A percentile compares a stretch with the other conserved stretches of the same genome.
Conservation (phyloP, 2,329 filamentous ascomycete genomes). For the Ceratocystis cacaofunesta region DNA sequence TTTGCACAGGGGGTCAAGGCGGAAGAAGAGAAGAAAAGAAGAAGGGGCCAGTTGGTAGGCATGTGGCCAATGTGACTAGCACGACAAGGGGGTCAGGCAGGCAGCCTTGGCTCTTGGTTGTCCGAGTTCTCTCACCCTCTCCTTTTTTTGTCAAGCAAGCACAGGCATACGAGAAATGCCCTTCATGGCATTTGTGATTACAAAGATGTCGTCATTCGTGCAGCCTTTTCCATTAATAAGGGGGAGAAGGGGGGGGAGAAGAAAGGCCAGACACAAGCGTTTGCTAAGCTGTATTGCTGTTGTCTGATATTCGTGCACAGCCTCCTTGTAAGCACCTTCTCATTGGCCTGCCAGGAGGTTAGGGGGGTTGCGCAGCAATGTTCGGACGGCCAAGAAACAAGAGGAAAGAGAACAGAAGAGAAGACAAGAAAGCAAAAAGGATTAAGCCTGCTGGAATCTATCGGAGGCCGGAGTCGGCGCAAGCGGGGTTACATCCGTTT, state of each 20-base stretch:
- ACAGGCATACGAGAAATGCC: too few relatives aligned
- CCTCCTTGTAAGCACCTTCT: not conserved
- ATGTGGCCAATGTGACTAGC: not conserved
- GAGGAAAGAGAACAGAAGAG: slow-evolving; percentile 12
- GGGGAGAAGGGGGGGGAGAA: not conserved
- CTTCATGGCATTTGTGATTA: not conserved
- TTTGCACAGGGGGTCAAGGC: not conserved
- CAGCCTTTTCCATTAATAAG: not conserved
- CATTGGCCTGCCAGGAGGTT: not conserved
- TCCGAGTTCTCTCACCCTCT: not conserved
- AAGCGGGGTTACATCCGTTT: not conserved
- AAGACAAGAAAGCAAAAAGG: not conserved
- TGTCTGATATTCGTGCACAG: not conserved
- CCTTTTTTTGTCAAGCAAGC: not conserved
- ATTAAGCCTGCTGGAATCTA: not conserved
- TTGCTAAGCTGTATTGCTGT: not conserved
- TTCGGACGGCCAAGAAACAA: not conserved
- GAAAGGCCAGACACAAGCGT: not conserved
- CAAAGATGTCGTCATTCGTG: not conserved
- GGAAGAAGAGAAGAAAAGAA: not conserved
- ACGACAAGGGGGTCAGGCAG: not conserved
- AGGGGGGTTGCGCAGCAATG: not conserved
- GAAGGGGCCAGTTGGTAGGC: not conserved
- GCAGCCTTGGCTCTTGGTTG: not conserved
- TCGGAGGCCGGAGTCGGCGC: not conserved